Base-by-base conservation (phyloP, 1,139 yeast species). In the Hyphopichia fennica region DNA sequence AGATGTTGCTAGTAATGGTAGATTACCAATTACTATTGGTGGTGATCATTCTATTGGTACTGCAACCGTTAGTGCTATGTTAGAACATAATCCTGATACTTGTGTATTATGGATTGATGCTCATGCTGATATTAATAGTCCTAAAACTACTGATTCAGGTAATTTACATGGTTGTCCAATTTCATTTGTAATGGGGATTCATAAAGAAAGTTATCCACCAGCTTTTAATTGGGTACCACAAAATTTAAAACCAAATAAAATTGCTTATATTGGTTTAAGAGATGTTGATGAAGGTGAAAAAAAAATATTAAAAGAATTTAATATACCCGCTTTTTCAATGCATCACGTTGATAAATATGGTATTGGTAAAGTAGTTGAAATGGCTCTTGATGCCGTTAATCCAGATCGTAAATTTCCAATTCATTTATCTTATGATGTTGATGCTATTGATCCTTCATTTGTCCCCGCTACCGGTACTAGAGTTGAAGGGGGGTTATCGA, bases 391-490 rank as follows among this genome's bases (percentile, higher is more conserved):
- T 49, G 77, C 78, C 40, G 75, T 93, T 51, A 86, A 87, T 64
- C 96, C 96, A 16, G 78, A 80, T 45, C 80, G 90, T 48, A 74
- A 74, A 41, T 64, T 71, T 36, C 98, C 99, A 34, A 77, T 93
- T 50, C 97, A 93, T 69, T 69, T 95, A 54, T 85, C 96, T 31
- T 93, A 91, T 62, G 99, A 93, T 60, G 97, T 93, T 39, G 99
- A 93, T 65, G 97, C 98, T 36, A 84, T 93, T 49, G 99, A 93
- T 65, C 99, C 99, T 39, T 76, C 82, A 49, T 89, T 75, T 59
- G 97, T 95, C 14, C 97, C 97, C 25, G 96, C 98, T 33, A 93
- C 99, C 2, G 99, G 99, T 43, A 93, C 99, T 1, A 91, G 98
- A 43, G 99, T 93, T 16, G 84, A 96, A 62, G 98, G 98, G 48